Conservation (phyloP, 768 basidiomycete genomes). For the Trametes maxima region DNA sequence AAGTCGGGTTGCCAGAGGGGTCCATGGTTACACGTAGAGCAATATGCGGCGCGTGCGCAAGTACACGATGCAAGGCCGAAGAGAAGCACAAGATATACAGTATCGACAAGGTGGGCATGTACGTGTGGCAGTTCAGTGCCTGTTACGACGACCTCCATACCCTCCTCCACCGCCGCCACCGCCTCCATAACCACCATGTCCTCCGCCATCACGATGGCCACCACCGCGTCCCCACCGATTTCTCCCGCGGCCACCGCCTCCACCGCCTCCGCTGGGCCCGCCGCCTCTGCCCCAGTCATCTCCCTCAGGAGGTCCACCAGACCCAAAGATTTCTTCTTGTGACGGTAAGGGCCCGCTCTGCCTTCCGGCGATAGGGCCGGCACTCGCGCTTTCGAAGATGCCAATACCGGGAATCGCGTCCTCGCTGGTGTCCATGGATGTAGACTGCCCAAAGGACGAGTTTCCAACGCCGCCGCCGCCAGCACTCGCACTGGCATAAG, state of each 20-base stretch:
- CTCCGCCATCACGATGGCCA: constrained; percentile 12
- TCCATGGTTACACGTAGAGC: too few species aligned
- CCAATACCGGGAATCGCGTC: constrained; percentile 71
- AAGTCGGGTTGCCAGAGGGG: too few species aligned
- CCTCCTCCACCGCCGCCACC: constrained; percentile 6
- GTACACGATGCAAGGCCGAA: too few species aligned
- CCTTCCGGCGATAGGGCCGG: constrained; percentile 29
- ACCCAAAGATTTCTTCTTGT: constrained; percentile 56
- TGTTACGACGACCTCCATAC: constrained; percentile 1
- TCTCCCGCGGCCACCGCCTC: constrained; percentile 24
- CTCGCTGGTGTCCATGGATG: constrained; percentile 42
- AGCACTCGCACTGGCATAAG: constrained; percentile 29
- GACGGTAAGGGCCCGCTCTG: constrained; percentile 44
- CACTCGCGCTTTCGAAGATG: constrained; percentile 34
- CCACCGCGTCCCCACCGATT: constrained; percentile 17
- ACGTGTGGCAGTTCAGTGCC: neutral
- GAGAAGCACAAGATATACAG: too few species aligned
- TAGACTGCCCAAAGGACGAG: neutral
- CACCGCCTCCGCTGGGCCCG: neutral
- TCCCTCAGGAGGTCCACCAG: constrained; percentile 33
- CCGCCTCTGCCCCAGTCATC: constrained; percentile 35
- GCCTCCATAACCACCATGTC: constrained; percentile 6
- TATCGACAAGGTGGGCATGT: too few species aligned
- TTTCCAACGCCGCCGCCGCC: constrained; percentile 26
- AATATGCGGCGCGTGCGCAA: too few species aligned